A percentile compares a stretch with the other conserved stretches of the same genome.
phyloP scores from a whole-genome alignment of 371 early-diverging fungal genomes.

The Saksenaea oblongispora region DNA sequence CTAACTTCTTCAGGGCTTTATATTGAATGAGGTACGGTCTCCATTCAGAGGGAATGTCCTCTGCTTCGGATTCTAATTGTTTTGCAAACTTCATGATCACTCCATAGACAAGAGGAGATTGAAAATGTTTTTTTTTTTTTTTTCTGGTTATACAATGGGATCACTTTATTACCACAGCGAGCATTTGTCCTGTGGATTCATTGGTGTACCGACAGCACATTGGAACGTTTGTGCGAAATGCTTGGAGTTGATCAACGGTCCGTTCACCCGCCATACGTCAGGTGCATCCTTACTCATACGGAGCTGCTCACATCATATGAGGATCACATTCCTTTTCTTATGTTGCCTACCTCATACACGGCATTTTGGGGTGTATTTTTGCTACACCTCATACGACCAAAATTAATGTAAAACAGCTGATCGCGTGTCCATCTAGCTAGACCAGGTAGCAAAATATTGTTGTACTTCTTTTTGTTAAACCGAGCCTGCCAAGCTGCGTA shows the following conservation, averaged over 20 bases:
- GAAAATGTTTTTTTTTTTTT: constrained; percentile 1
- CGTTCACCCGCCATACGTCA: constrained; percentile 64
- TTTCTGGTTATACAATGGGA: too few relatives aligned
- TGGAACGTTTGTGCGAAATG: constrained; percentile 68
- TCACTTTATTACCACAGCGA: constrained; percentile 47
- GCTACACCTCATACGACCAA: constrained; percentile 59
- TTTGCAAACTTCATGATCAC: constrained; percentile 82
- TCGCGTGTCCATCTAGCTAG: constrained; percentile 49
- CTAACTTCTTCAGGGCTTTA: constrained; percentile 65
- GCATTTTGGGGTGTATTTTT: constrained; percentile 45
- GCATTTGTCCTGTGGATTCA: constrained; percentile 64
- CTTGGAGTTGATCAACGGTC: constrained; percentile 61
- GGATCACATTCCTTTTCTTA: background rate
- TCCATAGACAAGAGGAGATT: constrained; percentile 33
- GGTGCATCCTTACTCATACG: constrained; percentile 59
- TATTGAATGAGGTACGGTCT: constrained; percentile 67
- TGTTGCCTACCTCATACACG: constrained; percentile 41
- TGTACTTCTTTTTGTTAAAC: constrained; percentile 18
- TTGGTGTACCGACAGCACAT: constrained; percentile 53
- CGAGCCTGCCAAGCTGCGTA: constrained; percentile 43
- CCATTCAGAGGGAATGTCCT: constrained; percentile 69
- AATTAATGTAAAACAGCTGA: constrained; percentile 62
- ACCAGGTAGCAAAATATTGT: constrained; percentile 37
- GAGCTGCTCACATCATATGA: constrained; percentile 24
- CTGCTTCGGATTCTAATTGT: constrained; percentile 64